Conservation (phyloP, 148 eudicot species). For the Rhododendron ovatum region DNA sequence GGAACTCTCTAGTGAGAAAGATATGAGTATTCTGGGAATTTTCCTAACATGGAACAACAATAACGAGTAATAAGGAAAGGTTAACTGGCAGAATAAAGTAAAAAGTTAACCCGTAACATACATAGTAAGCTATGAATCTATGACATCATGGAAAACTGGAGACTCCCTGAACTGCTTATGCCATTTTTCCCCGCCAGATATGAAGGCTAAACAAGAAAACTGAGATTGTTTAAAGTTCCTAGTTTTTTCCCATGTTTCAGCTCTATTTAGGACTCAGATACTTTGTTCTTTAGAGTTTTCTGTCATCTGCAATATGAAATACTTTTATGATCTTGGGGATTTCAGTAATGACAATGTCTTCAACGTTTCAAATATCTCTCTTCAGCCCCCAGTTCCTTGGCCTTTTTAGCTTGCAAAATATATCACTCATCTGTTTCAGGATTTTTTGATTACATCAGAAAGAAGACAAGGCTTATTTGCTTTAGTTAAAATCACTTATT, state of each 20-base stretch:
- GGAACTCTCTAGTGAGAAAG: background rate
- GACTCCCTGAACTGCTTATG: background rate
- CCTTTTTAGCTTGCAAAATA: background rate
- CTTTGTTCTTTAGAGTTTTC: background rate
- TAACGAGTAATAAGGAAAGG: background rate
- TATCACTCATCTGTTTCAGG: background rate
- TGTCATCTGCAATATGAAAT: background rate
- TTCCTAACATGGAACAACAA: background rate
- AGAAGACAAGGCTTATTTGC: background rate
- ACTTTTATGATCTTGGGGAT: background rate
- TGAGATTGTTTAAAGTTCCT: background rate
- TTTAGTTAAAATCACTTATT: background rate
- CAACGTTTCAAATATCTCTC: background rate
- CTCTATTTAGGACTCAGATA: background rate
- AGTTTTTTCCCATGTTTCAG: background rate
- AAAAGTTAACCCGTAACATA: background rate
- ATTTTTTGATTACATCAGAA: background rate
- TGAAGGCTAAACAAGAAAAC: background rate
- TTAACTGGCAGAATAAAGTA: background rate
- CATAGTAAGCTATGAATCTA: background rate
- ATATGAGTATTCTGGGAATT: background rate
- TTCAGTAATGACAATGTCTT: background rate
- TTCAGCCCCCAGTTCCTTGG: slow-evolving; percentile 1
- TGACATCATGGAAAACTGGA: background rate
- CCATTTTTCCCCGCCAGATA: background rate